Evolutionary conservation across 805 yeast species (phyloP), one percentile per base, ranked within the genome.

Genomic region (Debaryomyces maramus): DNA sequence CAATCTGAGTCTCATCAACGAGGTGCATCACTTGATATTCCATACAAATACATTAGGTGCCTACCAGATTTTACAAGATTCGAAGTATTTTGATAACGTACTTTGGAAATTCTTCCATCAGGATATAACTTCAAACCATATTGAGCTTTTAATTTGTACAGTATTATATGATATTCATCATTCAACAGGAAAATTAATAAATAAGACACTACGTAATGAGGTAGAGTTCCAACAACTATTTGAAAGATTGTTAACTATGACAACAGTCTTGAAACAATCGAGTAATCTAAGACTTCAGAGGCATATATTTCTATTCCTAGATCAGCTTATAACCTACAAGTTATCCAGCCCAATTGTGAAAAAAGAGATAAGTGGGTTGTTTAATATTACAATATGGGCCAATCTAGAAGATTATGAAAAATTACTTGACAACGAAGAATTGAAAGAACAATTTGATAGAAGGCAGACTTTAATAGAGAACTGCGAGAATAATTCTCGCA

Each of bases 91-190:
- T 24, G 35, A 46, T 14, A 45, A 53, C n/a, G 60, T 64, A 17
- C 53, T 70, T 10, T 76, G 78, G 80, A 60, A 58, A 9, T 46
- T 55, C 30, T 70, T 72, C 41, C 64, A 65, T 35, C 56, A 55
- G 8, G 75, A 72, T 41, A 58, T 64, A 6, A 56, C 73, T 3
- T 52, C 60, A 32, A 63, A 60, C 19, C 78, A 75, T 47, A 53
- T 74, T 4, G 65, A 66, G 26, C 49, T 65, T 34, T 52, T 72
- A 7, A 21, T 43, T 7, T 28, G 11, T 55, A 60, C 44, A 1
- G 29, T 46, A 4, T 34, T 58, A 20, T 40, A 38, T 6, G 45
- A 50, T 16, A 41, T 44, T 38, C 43, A 44, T 13, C 22, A 41
- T 8, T 44, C 38, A 5, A 31, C 36, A 16, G 28, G 32, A 21